These are phyloP conservation scores for Fusarium nanum DNA, from an alignment of 2,329 filamentous ascomycete genomes.

Conservation along the genomic window DNA sequence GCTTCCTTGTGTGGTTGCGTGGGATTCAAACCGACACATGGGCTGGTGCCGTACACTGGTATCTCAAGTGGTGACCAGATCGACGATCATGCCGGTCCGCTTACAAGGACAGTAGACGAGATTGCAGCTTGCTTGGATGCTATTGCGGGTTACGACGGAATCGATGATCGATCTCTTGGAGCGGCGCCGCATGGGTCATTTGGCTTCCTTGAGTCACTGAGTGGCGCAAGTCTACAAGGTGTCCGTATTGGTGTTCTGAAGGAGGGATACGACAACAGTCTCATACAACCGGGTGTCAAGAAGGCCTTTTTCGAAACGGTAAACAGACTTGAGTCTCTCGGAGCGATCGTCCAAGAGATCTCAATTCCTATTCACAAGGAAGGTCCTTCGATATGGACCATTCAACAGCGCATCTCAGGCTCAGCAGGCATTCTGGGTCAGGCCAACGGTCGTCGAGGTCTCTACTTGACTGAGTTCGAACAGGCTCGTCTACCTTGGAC, in stretches of 20 bases:
- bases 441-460: slow-evolving; percentile 59
- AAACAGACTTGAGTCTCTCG: slow-evolving; percentile 56
- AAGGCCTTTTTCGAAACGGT: slow-evolving; percentile 57
- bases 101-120: slow-evolving; percentile 56
- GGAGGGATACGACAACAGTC: slow-evolving; percentile 57
- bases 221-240: slow-evolving; percentile 25
- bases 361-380: slow-evolving; percentile 62
- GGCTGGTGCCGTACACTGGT: slow-evolving; percentile 63
- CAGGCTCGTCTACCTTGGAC: slow-evolving; percentile 59
- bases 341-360: slow-evolving; percentile 62
- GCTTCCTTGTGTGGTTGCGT: slow-evolving; percentile 55
- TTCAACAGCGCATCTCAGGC: slow-evolving; percentile 59
- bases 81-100: slow-evolving; percentile 62
- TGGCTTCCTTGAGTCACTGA: slow-evolving; percentile 12
- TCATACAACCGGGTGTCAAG: slow-evolving; percentile 55
- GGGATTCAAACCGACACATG: slow-evolving; percentile 64
- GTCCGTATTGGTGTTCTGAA: slow-evolving; percentile 57
- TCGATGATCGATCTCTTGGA: slow-evolving; percentile 59
- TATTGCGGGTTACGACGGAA: slow-evolving; percentile 61
- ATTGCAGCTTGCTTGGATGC: slow-evolving; percentile 57
- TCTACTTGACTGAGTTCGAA: slow-evolving; percentile 64
- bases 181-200: slow-evolving; percentile 47
- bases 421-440: slow-evolving; percentile 57
- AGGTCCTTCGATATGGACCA: slow-evolving; percentile 63
- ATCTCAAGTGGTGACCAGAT: slow-evolving; percentile 61